Evolutionary conservation across 208 protist genomes (phyloP), one percentile per base, ranked within the genome.

Genomic region (Porcisia deanei): DNA sequence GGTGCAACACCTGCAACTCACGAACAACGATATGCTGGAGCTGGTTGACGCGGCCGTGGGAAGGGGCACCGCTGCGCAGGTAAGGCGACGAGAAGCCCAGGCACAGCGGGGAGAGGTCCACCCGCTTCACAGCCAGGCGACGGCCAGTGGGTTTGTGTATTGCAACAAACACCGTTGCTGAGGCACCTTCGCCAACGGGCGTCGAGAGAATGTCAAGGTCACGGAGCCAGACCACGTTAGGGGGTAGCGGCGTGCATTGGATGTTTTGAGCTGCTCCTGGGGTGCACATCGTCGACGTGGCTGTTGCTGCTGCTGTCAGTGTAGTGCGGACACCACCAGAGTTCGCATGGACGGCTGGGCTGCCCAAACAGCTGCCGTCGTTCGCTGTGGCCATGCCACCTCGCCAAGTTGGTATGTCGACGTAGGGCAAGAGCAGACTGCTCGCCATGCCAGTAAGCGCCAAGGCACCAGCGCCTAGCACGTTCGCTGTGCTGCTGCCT

Each of bases 1-100:
- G 75, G 81, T 97, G 93, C 25, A 97, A 84, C 71, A 94, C 88
- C 81, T 94, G 93, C 49, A 97, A 79, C 82, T 97, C 91, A 18
- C 93, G 90, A 18, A 92, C 55, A 2, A 95, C 83, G 63, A 93
- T 90, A 55, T 81, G 84, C 69, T 95, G 77, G 45, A 97, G 84
- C 82, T 96, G 88, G 49, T 65, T 73, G 20, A 88, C 69, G 41
- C 82, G 85, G 41, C 74, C 77, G 59, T 77, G 85, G 41, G 68
- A 39, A 20, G 16, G 37, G 53, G 59, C 77, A 60, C 69, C 66
- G 18, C 45, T 84, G 73, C 71, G 68, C 52, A 80, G 55, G 47
- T 65, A 75, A 43, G 76, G 72, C 30, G 74, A 73, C 10, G 58
- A 25, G 49, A 49, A 70, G 41, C 75, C 75, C 45, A 88, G 80